Conservation (phyloP, 176 grass and related monocot genomes). For the Elymus sibiricus region DNA sequence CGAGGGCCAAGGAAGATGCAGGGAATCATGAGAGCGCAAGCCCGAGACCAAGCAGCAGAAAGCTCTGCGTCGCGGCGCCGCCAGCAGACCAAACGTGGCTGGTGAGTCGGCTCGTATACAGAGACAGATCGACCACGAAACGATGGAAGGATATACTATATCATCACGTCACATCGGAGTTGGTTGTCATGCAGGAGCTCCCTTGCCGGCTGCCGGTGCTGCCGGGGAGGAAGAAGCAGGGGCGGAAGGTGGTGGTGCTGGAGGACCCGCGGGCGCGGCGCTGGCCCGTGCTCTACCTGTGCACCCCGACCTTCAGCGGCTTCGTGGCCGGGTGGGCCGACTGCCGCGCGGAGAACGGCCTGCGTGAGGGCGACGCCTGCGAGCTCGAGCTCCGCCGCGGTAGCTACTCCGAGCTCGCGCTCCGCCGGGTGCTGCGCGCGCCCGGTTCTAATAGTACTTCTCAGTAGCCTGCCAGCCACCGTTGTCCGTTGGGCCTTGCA, state of each 20-base stretch:
- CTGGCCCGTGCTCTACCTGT: conserved; percentile 61
- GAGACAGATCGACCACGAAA: neutral
- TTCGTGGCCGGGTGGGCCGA: conserved; percentile 54
- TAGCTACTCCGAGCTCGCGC: conserved; percentile 5
- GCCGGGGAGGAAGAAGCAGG: conserved; percentile 40
- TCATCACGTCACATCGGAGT: neutral
- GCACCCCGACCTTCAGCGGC: conserved; percentile 43
- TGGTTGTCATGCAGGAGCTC: conserved; percentile 27
- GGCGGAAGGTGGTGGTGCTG: conserved; percentile 45
- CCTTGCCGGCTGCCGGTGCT: conserved; percentile 40
- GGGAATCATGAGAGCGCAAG: neutral
- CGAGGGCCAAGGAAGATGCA: conserved; percentile 5
- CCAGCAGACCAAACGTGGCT: conserved; percentile 43
- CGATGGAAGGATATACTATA: neutral
- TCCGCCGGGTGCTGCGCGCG: conserved; percentile 31
- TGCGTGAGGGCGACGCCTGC: conserved; percentile 33
- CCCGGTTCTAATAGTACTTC: neutral
- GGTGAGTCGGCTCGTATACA: conserved; percentile 30
- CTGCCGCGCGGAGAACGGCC: conserved; percentile 39
- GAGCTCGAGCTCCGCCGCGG: conserved; percentile 39
- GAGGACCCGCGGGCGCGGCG: conserved; percentile 39
- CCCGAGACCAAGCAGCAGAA: conserved; percentile 18
- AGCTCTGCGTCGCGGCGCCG: conserved; percentile 21
- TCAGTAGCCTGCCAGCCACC: neutral
- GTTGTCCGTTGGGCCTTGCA: neutral